Evolutionary conservation across 2,329 filamentous ascomycete species (phyloP).

Genomic region (Emergomyces pasteurianus): DNA sequence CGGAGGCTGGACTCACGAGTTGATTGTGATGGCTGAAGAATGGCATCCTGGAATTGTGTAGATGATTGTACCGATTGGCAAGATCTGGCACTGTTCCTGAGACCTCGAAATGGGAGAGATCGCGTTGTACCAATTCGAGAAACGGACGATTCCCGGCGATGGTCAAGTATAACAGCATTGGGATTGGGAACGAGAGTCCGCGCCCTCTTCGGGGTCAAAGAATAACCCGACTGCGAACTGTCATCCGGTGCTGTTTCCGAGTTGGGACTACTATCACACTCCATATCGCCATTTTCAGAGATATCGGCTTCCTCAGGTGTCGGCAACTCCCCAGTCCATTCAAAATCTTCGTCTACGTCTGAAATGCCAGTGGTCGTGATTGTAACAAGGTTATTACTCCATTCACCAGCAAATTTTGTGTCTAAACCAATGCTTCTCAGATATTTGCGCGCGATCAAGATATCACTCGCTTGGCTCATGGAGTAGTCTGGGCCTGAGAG

Average conservation of each 20-base stretch:
- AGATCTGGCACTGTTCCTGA: too few species aligned
- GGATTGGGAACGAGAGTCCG: not conserved
- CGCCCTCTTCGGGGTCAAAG: not conserved
- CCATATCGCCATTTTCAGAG: not conserved
- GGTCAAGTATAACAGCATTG: conserved; percentile 7
- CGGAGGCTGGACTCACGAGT: conserved; percentile 9
- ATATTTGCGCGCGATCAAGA: conserved; percentile 22
- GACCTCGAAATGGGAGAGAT: not conserved
- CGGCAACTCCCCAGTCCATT: conserved; percentile 5
- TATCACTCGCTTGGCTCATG: conserved; percentile 19
- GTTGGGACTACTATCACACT: not conserved
- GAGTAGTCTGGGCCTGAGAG: conserved; percentile 15
- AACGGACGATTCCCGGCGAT: not conserved
- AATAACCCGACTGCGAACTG: not conserved
- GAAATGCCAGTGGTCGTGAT: not conserved
- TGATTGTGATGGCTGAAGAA: not conserved
- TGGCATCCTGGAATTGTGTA: not conserved
- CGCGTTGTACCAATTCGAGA: not conserved
- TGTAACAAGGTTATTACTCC: conserved; percentile 20
- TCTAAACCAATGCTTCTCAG: conserved; percentile 20
- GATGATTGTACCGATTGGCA: not conserved
- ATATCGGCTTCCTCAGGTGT: not conserved
- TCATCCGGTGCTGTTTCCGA: not conserved
- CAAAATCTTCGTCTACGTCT: conserved; percentile 6
- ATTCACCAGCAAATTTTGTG: conserved; percentile 21